Evolutionary conservation across 2,329 filamentous ascomycete genomes (phyloP), one percentile per base, ranked within the genome.

Genomic region (Madurella fahalii): DNA sequence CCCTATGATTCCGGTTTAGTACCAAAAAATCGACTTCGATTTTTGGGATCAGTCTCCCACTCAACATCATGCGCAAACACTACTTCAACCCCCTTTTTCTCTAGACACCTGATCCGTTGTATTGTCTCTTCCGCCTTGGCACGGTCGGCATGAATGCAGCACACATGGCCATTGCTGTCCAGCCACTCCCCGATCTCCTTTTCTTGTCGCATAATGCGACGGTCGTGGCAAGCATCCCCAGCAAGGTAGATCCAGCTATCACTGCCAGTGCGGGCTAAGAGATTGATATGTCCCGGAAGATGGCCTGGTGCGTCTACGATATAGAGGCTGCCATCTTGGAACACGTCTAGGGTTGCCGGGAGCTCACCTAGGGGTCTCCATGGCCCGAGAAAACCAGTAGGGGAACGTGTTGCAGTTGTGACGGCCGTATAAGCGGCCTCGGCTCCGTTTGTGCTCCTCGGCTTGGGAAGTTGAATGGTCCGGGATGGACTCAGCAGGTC

Each of bases 151-250:
- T 81, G 77, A 46, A 81, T 77, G 61, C 77, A 79, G 53, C 74
- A 68, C 49, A 65, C 53, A 3, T 69, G 65, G 2, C 76, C 76
- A 20, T 68, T 65, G 8, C 64, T 69, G 61, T 77, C 74, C 48
- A 73, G 65, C 69, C 76, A 80, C 52, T 72, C 67, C 4, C 75
- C 77, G 53, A 81, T 77, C 0, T 69, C 72, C 57, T 72, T 77
- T 63, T 80, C 76, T 1, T 72, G 72, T 0, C 67, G 74, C 61
- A 80, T 58, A 8, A 80, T 70, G 16, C 77, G 63, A 4, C 68
- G 65, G 62, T 80, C 77, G 60, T 80, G 77, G 57, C 73, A 79
- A 5, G 74, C 70, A 57, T 80, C 77, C 4, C 76, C 77, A 3
- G 73, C 75, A 0, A 80, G 70, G 62, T 74, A 75, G 1, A 78